Evolutionary conservation across 139 green algal genomes (phyloP), one percentile per base, ranked within the genome.

Genomic region (Chlamydomonas sp.): DNA sequence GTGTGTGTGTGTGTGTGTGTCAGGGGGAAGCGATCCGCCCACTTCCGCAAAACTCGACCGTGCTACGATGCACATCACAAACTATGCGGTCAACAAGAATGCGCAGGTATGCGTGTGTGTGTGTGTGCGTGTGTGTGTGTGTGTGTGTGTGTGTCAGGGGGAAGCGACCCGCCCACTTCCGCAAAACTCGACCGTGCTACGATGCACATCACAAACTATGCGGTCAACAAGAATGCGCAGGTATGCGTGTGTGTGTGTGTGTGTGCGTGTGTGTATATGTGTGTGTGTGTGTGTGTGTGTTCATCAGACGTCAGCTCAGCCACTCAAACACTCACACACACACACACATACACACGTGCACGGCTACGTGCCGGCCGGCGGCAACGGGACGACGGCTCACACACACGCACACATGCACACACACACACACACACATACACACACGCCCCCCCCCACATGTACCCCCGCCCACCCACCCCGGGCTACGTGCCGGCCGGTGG

Each of bases 171-270:
- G 5, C 84, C 88, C 3, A 43, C 29, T n/a, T 4, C 61, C 10
- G 48, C 34, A 62, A 93, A 93, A 63, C 63, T 95, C 13, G 50
- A 66, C 8, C 49, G 70, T 0, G 34, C 47, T 28, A 83, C 63
- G 38, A 82, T 85, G 76, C 79, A 85, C 71, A 69, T 85, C 24
- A 85, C 79, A 30, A 85, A 85, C 61, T 78, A 81, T 38, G 57
- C 76, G 3, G 71, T 85, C 35, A 83, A 83, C 72, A 80, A 78
- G 60, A 22, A 73, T 20, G 24, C 61, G 24, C 10, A 16, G 34
- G n/a, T 70, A n/a, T 59, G 6, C 58, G 63, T 65, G n/a, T n/a
- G n/a, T n/a, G n/a, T n/a, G n/a, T n/a, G n/a, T n/a, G n/a, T n/a
- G n/a, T n/a, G n/a, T n/a, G 47, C 67, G 67, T 73, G 49, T 73